phyloP scores from a whole-genome alignment of 2,329 filamentous ascomycete genomes.

The Pleomassaria siparia region DNA sequence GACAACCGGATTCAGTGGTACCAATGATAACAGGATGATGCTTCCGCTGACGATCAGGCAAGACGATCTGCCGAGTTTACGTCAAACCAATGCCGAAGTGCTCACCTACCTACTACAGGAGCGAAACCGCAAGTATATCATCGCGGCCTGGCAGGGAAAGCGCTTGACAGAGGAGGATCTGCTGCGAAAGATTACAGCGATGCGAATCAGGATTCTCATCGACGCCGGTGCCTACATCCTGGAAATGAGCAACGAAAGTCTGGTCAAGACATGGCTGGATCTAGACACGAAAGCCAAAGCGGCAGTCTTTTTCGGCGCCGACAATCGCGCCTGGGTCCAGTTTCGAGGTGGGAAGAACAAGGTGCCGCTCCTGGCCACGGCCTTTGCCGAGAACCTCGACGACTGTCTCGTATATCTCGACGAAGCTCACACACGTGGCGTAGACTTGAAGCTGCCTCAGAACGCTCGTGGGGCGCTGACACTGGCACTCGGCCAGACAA shows the following conservation, averaged over 20 bases:
- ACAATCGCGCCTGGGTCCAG: constrained; percentile 49
- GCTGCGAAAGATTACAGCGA: constrained; percentile 39
- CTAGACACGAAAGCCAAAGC: constrained; percentile 50
- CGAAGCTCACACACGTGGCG: constrained; percentile 68
- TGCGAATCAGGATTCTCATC: constrained; percentile 58
- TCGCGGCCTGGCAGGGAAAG: constrained; percentile 30
- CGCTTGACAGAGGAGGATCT: constrained; percentile 41
- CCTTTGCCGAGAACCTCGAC: constrained; percentile 57
- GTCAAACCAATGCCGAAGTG: constrained; percentile 65
- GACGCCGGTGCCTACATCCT: constrained; percentile 71
- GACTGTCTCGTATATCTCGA: constrained; percentile 67
- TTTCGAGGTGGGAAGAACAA: constrained; percentile 32
- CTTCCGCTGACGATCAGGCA: constrained; percentile 64
- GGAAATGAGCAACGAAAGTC: constrained; percentile 49
- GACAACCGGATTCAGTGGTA: constrained; percentile 72
- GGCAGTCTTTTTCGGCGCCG: constrained; percentile 52
- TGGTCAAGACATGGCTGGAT: constrained; percentile 54
- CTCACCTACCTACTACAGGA: constrained; percentile 58
- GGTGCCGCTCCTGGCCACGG: constrained; percentile 51
- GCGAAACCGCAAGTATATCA: constrained; percentile 53
- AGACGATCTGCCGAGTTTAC: constrained; percentile 57
- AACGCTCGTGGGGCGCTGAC: constrained; percentile 44
- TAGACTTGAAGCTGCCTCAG: constrained; percentile 63
- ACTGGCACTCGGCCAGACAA: constrained; percentile 51
- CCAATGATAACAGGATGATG: constrained; percentile 64